Conservation (phyloP, 495 filamentous ascomycete genomes). For the Poronia punctata region DNA sequence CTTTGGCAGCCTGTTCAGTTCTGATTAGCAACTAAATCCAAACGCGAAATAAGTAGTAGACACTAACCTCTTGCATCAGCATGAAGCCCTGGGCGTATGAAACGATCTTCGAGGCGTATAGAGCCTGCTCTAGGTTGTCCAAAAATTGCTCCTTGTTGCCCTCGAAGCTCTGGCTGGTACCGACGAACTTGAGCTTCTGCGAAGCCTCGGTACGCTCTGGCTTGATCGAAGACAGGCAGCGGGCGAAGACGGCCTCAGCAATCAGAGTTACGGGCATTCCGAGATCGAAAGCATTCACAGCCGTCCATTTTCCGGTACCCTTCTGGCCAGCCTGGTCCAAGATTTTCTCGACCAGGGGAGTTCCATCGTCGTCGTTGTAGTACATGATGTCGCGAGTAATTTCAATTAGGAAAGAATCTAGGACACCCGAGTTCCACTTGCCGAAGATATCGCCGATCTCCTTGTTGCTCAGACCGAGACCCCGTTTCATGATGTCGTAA, state of each 20-base stretch:
- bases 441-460: slow-evolving; percentile 92
- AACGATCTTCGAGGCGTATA: slow-evolving; percentile 99
- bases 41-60: not conserved
- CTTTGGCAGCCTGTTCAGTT: slow-evolving; percentile 66
- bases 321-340: slow-evolving; percentile 98
- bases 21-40: slow-evolving; percentile 13
- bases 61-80: slow-evolving; percentile 93
- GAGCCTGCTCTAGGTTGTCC: slow-evolving; percentile 93
- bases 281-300: slow-evolving; percentile 95
- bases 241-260: slow-evolving; percentile 91
- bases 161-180: slow-evolving; percentile 70
- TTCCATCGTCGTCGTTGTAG: slow-evolving; percentile 91
- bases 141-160: slow-evolving; percentile 91
- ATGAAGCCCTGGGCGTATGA: slow-evolving; percentile 99
- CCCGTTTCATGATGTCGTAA: slow-evolving; percentile 98
- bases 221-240: slow-evolving; percentile 92
- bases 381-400: slow-evolving; percentile 97
- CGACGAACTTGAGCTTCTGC: slow-evolving; percentile 60
- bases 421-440: slow-evolving; percentile 97
- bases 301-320: slow-evolving; percentile 99
- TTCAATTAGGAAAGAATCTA: slow-evolving; percentile 99
- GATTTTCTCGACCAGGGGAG: slow-evolving; percentile 93
- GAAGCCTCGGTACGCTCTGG: slow-evolving; percentile 82
- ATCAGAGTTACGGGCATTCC: slow-evolving; percentile 99
- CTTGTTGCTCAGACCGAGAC: slow-evolving; percentile 73